phyloP scores from a whole-genome alignment of 1,284 basidiomycete species.

The Papiliotrema laurentii region DNA sequence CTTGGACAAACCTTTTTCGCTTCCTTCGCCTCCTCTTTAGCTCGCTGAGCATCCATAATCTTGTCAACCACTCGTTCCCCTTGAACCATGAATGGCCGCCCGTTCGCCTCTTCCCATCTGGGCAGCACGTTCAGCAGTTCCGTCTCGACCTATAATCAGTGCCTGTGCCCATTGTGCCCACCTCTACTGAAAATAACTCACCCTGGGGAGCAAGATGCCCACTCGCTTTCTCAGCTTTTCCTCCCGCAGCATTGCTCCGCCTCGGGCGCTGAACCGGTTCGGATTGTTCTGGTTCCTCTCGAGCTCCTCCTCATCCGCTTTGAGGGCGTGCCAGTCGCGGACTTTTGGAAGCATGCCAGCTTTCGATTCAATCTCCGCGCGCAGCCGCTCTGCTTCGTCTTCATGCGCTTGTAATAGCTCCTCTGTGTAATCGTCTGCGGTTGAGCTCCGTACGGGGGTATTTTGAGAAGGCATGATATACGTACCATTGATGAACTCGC shows the following conservation, averaged over 20 bases:
- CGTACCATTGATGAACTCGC: constrained; percentile 73
- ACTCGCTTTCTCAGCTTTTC: constrained; percentile 98
- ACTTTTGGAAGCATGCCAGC: constrained; percentile 70
- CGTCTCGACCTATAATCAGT: constrained; percentile 89
- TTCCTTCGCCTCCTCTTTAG: constrained; percentile 64
- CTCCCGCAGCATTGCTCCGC: constrained; percentile 76
- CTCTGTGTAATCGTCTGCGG: constrained; percentile 79
- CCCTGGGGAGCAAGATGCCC: constrained; percentile 88
- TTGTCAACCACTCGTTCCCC: constrained; percentile 77
- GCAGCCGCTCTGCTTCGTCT: constrained; percentile 72
- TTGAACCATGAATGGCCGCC: constrained; percentile 74
- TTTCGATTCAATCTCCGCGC: constrained; percentile 73
- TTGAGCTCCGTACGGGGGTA: constrained; percentile 1
- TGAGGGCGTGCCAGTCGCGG: constrained; percentile 86
- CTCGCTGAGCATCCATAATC: constrained; percentile 65
- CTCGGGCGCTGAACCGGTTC: constrained; percentile 49
- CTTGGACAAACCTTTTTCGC: constrained; percentile 55
- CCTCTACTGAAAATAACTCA: constrained; percentile 47
- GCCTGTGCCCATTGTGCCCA: background rate
- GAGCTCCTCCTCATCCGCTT: constrained; percentile 82
- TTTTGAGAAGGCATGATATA: background rate
- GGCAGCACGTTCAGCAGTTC: constrained; percentile 77
- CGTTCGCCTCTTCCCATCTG: constrained; percentile 78
- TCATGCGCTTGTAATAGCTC: constrained; percentile 84
- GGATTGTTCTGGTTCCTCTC: constrained; percentile 51